phyloP scores from a whole-genome alignment of 495 filamentous ascomycete species.

The Penicillium cataractarum region DNA sequence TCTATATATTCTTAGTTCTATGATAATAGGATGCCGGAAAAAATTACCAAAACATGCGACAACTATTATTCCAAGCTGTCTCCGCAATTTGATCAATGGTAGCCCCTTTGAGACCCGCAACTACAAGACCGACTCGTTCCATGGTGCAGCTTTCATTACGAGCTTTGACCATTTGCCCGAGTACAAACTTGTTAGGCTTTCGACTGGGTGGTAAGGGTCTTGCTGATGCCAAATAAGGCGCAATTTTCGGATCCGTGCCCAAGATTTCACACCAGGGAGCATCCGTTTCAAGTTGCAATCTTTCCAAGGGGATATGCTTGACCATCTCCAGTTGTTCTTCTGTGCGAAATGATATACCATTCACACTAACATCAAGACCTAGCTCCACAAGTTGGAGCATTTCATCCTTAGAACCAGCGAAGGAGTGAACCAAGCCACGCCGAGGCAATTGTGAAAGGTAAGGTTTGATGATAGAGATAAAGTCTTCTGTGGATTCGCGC shows the following conservation, averaged over 20 bases:
- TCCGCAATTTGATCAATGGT: conserved; percentile 28
- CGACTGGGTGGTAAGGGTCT: conserved; percentile 24
- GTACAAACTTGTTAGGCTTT: conserved; percentile 34
- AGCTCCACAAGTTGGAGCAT: conserved; percentile 32
- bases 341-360: conserved; percentile 34
- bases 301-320: conserved; percentile 27
- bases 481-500: conserved; percentile 31
- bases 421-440: conserved; percentile 37
- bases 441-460: conserved; percentile 26
- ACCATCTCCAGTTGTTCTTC: conserved; percentile 37
- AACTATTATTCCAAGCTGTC: conserved; percentile 37
- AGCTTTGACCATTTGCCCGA: conserved; percentile 37
- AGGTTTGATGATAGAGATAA: conserved; percentile 30
- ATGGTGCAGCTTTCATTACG: conserved; percentile 39
- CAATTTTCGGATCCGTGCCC: conserved; percentile 25
- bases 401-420: conserved; percentile 32
- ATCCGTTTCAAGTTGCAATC: conserved; percentile 39
- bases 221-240: conserved; percentile 21
- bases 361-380: conserved; percentile 36
- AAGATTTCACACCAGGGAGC: conserved; percentile 40
- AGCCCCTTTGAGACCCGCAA: conserved; percentile 36
- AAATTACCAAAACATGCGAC: conserved; percentile 34
- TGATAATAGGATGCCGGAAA: too few relatives aligned
- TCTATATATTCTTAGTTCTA: too few relatives aligned
- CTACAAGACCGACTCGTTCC: conserved; percentile 33